Conservation (phyloP, 2,329 filamentous ascomycete species). For the Alternaria conjuncta region DNA sequence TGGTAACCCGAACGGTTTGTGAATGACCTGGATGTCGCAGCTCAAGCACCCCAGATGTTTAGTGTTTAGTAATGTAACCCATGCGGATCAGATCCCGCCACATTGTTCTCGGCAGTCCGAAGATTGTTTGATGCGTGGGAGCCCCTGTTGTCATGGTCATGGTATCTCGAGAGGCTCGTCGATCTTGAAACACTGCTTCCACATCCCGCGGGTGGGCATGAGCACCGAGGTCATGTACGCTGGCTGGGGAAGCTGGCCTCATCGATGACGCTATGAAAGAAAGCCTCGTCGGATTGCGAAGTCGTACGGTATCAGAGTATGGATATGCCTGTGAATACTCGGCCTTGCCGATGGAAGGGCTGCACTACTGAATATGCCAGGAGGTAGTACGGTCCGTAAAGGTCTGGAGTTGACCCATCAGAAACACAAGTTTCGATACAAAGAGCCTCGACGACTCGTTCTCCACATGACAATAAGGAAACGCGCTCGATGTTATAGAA, state of each 20-base stretch:
- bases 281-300: background rate
- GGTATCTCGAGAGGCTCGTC: background rate
- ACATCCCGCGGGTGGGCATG: background rate
- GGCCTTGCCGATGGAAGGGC: background rate
- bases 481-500: background rate
- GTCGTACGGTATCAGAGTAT: background rate
- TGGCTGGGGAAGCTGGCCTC: background rate
- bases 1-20: conserved; percentile 14
- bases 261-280: background rate
- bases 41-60: conserved; percentile 28
- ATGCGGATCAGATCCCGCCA: conserved; percentile 16
- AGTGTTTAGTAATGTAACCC: conserved; percentile 19
- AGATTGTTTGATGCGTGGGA: conserved; percentile 6
- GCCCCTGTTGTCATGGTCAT: conserved; percentile 8
- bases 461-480: background rate
- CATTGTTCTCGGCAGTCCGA: background rate
- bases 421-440: background rate
- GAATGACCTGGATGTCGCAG: conserved; percentile 18
- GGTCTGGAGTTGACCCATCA: background rate
- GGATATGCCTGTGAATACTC: background rate
- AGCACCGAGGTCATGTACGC: background rate
- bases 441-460: background rate
- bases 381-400: background rate
- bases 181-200: conserved; percentile 2
- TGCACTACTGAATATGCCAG: background rate